Evolutionary conservation across 2,329 filamentous ascomycete species (phyloP).

Genomic region (Verticillium albo-atrum): DNA sequence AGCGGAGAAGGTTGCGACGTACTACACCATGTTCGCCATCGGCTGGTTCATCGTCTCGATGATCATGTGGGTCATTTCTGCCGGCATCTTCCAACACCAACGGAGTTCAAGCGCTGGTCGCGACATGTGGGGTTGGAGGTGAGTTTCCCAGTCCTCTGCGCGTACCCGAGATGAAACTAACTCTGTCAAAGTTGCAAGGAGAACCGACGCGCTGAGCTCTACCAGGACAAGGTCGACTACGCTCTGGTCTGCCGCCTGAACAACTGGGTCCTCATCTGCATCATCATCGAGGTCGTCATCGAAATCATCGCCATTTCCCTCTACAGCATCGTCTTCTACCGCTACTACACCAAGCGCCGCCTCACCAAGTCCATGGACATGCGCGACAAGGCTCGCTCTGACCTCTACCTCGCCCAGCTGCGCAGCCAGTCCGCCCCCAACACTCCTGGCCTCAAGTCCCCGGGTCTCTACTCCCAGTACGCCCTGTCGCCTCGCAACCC

Average conservation of each 20-base stretch:
- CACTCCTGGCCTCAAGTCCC: constrained; percentile 80
- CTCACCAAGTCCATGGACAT: constrained; percentile 96
- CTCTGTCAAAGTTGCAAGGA: constrained; percentile 63
- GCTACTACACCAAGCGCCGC: constrained; percentile 93
- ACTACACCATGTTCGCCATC: constrained; percentile 92
- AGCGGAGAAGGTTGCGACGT: constrained; percentile 89
- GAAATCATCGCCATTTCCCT: constrained; percentile 88
- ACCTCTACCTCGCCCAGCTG: constrained; percentile 87
- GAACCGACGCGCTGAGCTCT: constrained; percentile 75
- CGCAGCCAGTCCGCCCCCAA: constrained; percentile 87
- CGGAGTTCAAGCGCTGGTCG: constrained; percentile 67
- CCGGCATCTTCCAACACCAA: constrained; percentile 75
- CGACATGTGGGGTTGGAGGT: constrained; percentile 91
- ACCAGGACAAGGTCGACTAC: constrained; percentile 79
- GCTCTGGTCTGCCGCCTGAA: constrained; percentile 85
- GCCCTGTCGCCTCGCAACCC: constrained; percentile 39
- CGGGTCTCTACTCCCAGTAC: constrained; percentile 38
- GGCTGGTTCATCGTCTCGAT: constrained; percentile 92
- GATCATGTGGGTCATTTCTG: constrained; percentile 86
- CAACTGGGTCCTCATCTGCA: constrained; percentile 95
- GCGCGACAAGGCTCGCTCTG: constrained; percentile 88
- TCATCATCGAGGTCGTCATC: constrained; percentile 92
- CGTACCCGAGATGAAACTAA: not conserved
- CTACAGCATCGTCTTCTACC: constrained; percentile 94
- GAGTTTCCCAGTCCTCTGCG: not conserved